Evolutionary conservation across 805 yeast species (phyloP).

Genomic region (Phaffomyces thermotolerans): DNA sequence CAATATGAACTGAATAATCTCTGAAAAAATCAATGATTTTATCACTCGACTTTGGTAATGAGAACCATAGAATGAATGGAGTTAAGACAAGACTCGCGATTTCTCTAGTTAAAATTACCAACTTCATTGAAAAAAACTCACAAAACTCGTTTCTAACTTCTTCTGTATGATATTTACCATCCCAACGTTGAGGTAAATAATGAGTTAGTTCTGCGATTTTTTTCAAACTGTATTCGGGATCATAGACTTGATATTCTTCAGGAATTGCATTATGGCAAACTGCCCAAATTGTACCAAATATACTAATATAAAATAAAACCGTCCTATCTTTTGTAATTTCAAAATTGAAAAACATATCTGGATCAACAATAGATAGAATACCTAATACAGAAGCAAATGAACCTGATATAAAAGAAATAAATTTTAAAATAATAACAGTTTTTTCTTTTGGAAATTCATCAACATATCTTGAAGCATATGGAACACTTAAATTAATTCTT

Average conservation of each 20-base stretch:
- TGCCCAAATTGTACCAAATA: slow-evolving; percentile 86
- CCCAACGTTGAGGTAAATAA: slow-evolving; percentile 84
- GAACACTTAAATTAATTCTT: slow-evolving; percentile 68
- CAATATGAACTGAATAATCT: slow-evolving; percentile 83
- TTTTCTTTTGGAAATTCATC: slow-evolving; percentile 88
- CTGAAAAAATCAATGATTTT: slow-evolving; percentile 84
- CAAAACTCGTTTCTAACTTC: slow-evolving; percentile 81
- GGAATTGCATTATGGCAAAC: slow-evolving; percentile 66
- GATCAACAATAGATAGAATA: slow-evolving; percentile 68
- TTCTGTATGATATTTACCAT: slow-evolving; percentile 75
- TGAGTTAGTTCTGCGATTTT: slow-evolving; percentile 85
- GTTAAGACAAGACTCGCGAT: slow-evolving; percentile 74
- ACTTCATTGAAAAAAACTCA: slow-evolving; percentile 63
- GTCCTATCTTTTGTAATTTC: slow-evolving; percentile 79
- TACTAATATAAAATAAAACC: slow-evolving; percentile 78
- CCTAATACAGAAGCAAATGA: slow-evolving; percentile 87
- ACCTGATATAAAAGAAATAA: slow-evolving; percentile 72
- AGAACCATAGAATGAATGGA: slow-evolving; percentile 85
- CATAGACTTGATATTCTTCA: slow-evolving; percentile 66
- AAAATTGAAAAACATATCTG: slow-evolving; percentile 84
- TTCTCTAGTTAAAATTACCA: slow-evolving; percentile 68
- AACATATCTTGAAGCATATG: slow-evolving; percentile 75
- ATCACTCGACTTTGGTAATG: slow-evolving; percentile 66
- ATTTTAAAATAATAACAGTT: slow-evolving; percentile 46
- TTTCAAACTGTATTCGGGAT: slow-evolving; percentile 81